These are phyloP conservation scores for Didymellaceae sp. DNA, from an alignment of 2,329 filamentous ascomycete genomes.

Conservation along the genomic window DNA sequence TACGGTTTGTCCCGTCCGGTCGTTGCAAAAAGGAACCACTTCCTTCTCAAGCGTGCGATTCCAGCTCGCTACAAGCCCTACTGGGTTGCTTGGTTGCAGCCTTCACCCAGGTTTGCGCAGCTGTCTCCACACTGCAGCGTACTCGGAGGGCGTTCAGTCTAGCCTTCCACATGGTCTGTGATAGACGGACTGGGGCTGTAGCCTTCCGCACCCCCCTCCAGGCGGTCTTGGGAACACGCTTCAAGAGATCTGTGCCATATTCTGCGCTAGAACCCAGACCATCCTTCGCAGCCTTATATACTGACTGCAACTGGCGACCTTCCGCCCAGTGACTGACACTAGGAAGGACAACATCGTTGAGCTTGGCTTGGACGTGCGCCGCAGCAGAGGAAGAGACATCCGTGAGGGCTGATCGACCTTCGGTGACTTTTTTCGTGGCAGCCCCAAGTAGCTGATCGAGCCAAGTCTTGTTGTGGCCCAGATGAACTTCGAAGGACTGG, in stretches of 20 bases:
- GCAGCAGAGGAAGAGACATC: slow-evolving; percentile 29
- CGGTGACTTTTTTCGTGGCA: slow-evolving; percentile 25
- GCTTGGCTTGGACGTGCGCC: slow-evolving; percentile 18
- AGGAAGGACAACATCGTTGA: background rate
- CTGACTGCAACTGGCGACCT: slow-evolving; percentile 4
- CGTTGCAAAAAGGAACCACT: background rate
- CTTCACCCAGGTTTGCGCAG: slow-evolving; percentile 25
- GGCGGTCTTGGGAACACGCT: slow-evolving; percentile 26
- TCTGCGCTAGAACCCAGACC: slow-evolving; percentile 13
- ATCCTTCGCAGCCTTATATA: slow-evolving; percentile 14
- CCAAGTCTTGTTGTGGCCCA: slow-evolving; percentile 43
- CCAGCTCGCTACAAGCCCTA: slow-evolving; percentile 26
- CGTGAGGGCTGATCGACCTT: slow-evolving; percentile 28
- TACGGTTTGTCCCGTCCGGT: too few relatives aligned
- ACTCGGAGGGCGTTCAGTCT: slow-evolving; percentile 40
- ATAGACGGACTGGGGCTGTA: slow-evolving; percentile 38
- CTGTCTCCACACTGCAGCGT: slow-evolving; percentile 35
- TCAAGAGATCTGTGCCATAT: slow-evolving; percentile 18
- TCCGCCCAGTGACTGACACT: slow-evolving; percentile 3
- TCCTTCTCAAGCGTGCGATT: background rate
- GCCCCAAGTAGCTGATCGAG: slow-evolving; percentile 30
- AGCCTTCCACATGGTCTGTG: slow-evolving; percentile 35
- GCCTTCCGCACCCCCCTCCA: slow-evolving; percentile 32
- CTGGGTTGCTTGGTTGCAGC: slow-evolving; percentile 22
- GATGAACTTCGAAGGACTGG: slow-evolving; percentile 41